Evolutionary conservation across 139 green algal species (phyloP).

Genomic region (Auxenochlorella pyrenoidosa): DNA sequence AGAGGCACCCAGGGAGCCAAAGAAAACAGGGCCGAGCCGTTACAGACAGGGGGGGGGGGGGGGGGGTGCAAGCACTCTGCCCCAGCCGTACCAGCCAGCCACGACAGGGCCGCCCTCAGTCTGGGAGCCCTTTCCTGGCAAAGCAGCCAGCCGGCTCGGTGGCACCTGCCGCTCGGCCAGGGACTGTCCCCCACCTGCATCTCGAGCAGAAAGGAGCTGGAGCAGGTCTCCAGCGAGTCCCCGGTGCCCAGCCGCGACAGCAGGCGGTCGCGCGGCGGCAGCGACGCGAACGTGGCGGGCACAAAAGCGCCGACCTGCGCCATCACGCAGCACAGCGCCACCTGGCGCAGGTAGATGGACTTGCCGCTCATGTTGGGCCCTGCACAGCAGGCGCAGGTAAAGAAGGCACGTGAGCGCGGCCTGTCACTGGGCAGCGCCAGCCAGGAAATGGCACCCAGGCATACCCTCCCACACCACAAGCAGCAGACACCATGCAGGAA

Average conservation of each 20-base stretch:
- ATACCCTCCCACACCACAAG: too few relatives aligned
- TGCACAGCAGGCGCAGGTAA: constrained; percentile 7
- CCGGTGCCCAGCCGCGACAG: constrained; percentile 74
- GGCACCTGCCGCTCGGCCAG: neutral
- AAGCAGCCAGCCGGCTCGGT: neutral
- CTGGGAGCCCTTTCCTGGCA: neutral
- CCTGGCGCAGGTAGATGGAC: constrained; percentile 82
- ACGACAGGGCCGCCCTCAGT: too few relatives aligned
- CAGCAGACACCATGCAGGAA: too few relatives aligned
- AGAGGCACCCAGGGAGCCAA: neutral
- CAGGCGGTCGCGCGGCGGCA: constrained; percentile 67
- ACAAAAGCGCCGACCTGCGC: constrained; percentile 73
- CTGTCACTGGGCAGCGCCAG: too few relatives aligned
- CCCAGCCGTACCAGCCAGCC: too few relatives aligned
- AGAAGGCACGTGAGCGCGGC: too few relatives aligned
- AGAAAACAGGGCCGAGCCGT: too few relatives aligned
- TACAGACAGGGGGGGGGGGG: too few relatives aligned
- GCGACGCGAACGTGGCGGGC: constrained; percentile 64
- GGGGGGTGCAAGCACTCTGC: too few relatives aligned
- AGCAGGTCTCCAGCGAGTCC: constrained; percentile 84
- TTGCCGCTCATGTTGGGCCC: constrained; percentile 90
- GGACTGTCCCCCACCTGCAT: constrained; percentile 55
- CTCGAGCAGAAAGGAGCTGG: constrained; percentile 83
- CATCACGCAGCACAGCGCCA: constrained; percentile 72
- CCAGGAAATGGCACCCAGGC: too few relatives aligned